Evolutionary conservation across 208 protist genomes (phyloP), one percentile per base, ranked within the genome.

Genomic region (Leishmania major): DNA sequence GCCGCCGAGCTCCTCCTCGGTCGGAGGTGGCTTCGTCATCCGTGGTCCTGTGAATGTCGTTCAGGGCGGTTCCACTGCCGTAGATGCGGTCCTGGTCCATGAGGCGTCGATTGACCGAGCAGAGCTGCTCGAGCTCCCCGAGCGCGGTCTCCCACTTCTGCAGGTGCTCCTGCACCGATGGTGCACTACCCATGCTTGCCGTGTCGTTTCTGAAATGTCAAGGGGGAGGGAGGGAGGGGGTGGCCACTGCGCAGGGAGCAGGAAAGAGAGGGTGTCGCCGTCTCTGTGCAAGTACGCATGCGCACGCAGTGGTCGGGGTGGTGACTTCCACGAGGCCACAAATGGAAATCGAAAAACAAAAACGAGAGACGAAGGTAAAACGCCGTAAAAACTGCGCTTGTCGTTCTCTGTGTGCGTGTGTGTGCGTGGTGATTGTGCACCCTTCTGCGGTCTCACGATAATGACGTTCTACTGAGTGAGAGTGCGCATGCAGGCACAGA

Each of bases 111-210:
- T 91, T 91, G n/a, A 81, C 85, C 72, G 62, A 72, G n/a, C 86
- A 88, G 57, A 97, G 71, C 67, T 88, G 83, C 66, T 96, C 91
- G 25, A 97, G 85, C 67, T 94, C 87, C 40, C 73, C 59, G 13
- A 97, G 88, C 35, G 92, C 89, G 1, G 67, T 74, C 85, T 97
- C 92, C 92, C 94, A 97, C 81, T 90, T 90, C 55, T 84, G 83
- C 73, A 97, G 86, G 87, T 97, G 92, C 17, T 89, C 84, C 80
- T 94, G 89, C 75, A 95, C 76, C 11, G 84, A 87, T 1, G 90
- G 88, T 37, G 84, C 91, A 37, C 80, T 89, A 45, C 93, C 93
- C 93, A 96, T 96, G 11, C 6, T 49, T 66, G 75, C 1, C 53
- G 2, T 77, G 53, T 28, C 51, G n/a, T 11, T 25, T 0, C 17